These are phyloP conservation scores for Talaromyces islandicus DNA, from an alignment of 2,329 filamentous ascomycete species.

Conservation along the genomic window DNA sequence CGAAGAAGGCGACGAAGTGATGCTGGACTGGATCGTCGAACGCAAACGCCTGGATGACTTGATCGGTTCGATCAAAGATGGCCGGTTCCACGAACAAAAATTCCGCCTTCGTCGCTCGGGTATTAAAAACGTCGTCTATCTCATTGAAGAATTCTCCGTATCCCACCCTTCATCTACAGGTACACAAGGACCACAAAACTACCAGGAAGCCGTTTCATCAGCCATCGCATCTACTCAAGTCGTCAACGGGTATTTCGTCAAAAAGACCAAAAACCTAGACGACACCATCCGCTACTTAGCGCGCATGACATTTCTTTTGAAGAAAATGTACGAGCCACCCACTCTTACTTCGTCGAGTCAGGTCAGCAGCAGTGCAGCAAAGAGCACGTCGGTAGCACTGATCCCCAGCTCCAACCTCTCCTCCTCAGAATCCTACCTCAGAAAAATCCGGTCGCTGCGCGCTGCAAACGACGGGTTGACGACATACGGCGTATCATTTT, in stretches of 20 bases:
- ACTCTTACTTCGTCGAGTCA: not conserved
- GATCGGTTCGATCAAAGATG: slow-evolving; percentile 74
- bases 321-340: slow-evolving; percentile 49
- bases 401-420: slow-evolving; percentile 57
- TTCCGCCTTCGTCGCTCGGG: slow-evolving; percentile 69
- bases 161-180: slow-evolving; percentile 38
- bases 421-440: slow-evolving; percentile 64
- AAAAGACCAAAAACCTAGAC: slow-evolving; percentile 68
- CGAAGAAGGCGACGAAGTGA: slow-evolving; percentile 56
- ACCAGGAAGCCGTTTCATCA: slow-evolving; percentile 63
- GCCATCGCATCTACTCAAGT: slow-evolving; percentile 73
- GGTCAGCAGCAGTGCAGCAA: slow-evolving; percentile 10
- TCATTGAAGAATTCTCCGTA: slow-evolving; percentile 68
- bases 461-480: slow-evolving; percentile 25
- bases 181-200: slow-evolving; percentile 33
- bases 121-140: slow-evolving; percentile 69
- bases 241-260: slow-evolving; percentile 72
- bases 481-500: slow-evolving; percentile 61
- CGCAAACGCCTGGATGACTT: slow-evolving; percentile 75
- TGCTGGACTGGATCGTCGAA: slow-evolving; percentile 76
- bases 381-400: slow-evolving; percentile 47
- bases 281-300: slow-evolving; percentile 72
- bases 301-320: slow-evolving; percentile 63
- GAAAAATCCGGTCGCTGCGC: slow-evolving; percentile 55
- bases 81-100: slow-evolving; percentile 78